Conservation (phyloP, 306 rosid genomes). For the Fragaria iinumae region DNA sequence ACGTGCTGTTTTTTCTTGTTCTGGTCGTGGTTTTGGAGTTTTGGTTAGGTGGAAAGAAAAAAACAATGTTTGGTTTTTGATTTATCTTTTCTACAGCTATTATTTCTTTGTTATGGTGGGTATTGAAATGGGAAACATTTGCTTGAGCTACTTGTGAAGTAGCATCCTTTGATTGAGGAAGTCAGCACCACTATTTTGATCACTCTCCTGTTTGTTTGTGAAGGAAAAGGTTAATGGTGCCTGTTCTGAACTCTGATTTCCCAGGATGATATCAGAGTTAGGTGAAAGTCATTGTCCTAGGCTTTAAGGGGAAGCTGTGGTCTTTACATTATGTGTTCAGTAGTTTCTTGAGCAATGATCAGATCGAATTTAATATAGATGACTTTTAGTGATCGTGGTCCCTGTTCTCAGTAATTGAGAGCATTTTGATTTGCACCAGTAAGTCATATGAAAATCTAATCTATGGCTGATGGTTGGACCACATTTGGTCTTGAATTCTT, state of each 20-base stretch:
- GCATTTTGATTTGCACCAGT: constrained; percentile 7
- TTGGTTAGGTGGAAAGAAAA: neutral
- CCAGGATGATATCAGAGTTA: neutral
- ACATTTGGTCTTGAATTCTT: constrained; percentile 16
- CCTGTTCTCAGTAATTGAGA: constrained; percentile 3
- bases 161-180: neutral
- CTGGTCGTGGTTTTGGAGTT: neutral
- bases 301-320: neutral
- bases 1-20: neutral
- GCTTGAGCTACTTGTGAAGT: neutral
- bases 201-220: neutral
- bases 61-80: neutral
- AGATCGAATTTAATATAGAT: neutral
- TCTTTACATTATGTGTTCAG: neutral
- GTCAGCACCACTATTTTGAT: neutral
- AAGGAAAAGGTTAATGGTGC: neutral
- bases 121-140: neutral
- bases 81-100: neutral
- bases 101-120: neutral
- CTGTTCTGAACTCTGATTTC: neutral
- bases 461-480: constrained; percentile 38
- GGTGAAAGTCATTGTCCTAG: constrained; percentile 4
- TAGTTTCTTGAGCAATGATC: constrained; percentile 2
- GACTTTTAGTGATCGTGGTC: constrained; percentile 11
- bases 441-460: constrained; percentile 2